Conservation (phyloP, 2,329 filamentous ascomycete genomes). For the Berkeleyomyces basicola region DNA sequence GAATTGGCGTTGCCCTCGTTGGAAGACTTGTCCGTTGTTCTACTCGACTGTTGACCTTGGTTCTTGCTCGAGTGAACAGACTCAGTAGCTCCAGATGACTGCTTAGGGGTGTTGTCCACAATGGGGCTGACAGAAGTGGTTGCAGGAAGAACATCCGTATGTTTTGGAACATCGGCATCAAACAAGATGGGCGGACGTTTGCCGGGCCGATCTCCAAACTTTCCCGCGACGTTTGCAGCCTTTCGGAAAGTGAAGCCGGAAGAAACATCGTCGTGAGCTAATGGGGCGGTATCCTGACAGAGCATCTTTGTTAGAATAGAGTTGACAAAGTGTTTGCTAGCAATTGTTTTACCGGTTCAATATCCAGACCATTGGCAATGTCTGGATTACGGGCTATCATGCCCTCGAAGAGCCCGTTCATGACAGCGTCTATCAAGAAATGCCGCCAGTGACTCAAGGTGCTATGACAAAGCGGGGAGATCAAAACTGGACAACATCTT, state of each 20-base stretch:
- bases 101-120: not conserved
- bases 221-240: constrained; percentile 12
- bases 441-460: not conserved
- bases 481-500: too few relatives aligned
- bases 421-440: not conserved
- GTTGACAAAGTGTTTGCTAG: too few relatives aligned
- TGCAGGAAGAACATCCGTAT: not conserved
- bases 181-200: not conserved
- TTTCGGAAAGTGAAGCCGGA: constrained; percentile 11
- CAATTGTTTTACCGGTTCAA: not conserved
- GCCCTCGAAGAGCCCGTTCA: constrained; percentile 1
- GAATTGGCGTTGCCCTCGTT: not conserved
- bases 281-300: not conserved
- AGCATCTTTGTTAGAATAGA: not conserved
- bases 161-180: not conserved
- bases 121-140: not conserved
- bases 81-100: not conserved
- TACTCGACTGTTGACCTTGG: not conserved
- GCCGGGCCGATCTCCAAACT: constrained; percentile 6
- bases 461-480: not conserved
- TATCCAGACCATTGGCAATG: not conserved
- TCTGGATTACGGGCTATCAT: constrained; percentile 2
- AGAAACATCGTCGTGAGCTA: not conserved
- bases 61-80: not conserved
- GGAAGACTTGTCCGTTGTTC: not conserved